These are phyloP conservation scores for Fusarium concolor DNA, from an alignment of 2,329 filamentous ascomycete genomes.

Conservation along the genomic window DNA sequence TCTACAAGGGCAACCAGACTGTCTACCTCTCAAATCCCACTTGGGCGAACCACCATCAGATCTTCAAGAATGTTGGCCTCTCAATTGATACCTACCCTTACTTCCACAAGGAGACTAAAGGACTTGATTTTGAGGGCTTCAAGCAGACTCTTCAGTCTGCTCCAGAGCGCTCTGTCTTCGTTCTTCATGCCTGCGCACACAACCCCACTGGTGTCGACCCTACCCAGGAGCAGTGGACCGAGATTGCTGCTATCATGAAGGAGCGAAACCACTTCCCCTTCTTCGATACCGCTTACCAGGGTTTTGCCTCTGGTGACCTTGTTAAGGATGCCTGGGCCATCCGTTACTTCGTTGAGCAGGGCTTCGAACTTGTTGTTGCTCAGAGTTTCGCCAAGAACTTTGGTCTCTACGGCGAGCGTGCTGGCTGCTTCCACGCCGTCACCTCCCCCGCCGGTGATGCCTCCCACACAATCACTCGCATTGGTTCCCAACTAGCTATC, in stretches of 20 bases:
- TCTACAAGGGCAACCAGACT: slow-evolving; percentile 80
- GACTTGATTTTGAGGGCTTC: slow-evolving; percentile 93
- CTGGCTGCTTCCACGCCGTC: slow-evolving; percentile 95
- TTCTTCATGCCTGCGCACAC: slow-evolving; percentile 95
- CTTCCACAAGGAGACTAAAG: slow-evolving; percentile 89
- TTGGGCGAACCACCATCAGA: slow-evolving; percentile 99
- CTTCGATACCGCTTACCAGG: slow-evolving; percentile 98
- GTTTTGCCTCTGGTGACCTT: slow-evolving; percentile 93
- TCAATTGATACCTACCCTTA: slow-evolving; percentile 89
- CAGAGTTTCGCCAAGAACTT: slow-evolving; percentile 99
- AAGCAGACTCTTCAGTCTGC: slow-evolving; percentile 76
- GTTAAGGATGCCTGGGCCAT: slow-evolving; percentile 89
- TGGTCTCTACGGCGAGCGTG: slow-evolving; percentile 95
- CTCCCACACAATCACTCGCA: slow-evolving; percentile 68
- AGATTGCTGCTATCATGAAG: slow-evolving; percentile 82
- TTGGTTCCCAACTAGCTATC: slow-evolving; percentile 90
- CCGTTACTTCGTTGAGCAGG: slow-evolving; percentile 91
- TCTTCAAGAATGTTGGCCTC: slow-evolving; percentile 91
- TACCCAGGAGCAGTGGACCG: slow-evolving; percentile 92
- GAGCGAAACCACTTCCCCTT: slow-evolving; percentile 92
- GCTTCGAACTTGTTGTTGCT: slow-evolving; percentile 87
- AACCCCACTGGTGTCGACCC: slow-evolving; percentile 98
- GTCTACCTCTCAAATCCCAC: slow-evolving; percentile 96
- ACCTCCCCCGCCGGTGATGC: slow-evolving; percentile 78
- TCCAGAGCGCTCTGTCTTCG: slow-evolving; percentile 83